Evolutionary conservation across 352 stramenopile species (phyloP).

Genomic region (Phytophthora hibernalis): DNA sequence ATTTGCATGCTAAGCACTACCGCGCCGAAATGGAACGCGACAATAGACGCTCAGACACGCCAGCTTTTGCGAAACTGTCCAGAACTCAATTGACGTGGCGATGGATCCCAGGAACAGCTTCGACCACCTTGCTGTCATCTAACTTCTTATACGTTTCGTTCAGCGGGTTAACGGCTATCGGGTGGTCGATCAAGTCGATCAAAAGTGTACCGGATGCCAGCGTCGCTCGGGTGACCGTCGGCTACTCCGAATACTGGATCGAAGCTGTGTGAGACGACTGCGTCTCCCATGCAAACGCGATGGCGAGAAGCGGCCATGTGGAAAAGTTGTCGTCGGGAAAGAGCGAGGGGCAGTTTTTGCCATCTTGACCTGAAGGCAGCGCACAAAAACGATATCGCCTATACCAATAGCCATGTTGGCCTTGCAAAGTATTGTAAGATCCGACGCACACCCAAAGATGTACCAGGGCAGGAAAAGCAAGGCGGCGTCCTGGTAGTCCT

Average conservation of each 20-base stretch:
- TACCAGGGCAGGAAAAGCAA: constrained; percentile 38
- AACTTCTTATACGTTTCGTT: background rate
- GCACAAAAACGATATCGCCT: constrained; percentile 33
- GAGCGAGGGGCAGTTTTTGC: constrained; percentile 32
- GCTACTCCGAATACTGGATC: constrained; percentile 19
- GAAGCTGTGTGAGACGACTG: background rate
- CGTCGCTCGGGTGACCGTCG: background rate
- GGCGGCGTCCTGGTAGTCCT: constrained; percentile 31
- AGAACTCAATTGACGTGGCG: constrained; percentile 6
- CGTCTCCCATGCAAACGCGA: constrained; percentile 16
- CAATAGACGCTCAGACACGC: constrained; percentile 5
- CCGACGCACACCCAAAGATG: constrained; percentile 39
- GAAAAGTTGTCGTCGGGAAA: constrained; percentile 29
- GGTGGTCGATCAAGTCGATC: constrained; percentile 3
- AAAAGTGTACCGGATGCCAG: background rate
- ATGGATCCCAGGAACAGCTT: background rate
- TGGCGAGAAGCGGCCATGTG: constrained; percentile 30
- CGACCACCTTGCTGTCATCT: background rate
- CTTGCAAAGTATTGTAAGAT: constrained; percentile 29
- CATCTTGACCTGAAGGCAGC: constrained; percentile 41
- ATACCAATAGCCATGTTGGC: constrained; percentile 24
- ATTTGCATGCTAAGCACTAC: constrained; percentile 25
- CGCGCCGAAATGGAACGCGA: constrained; percentile 36
- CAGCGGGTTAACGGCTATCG: background rate
- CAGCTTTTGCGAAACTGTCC: background rate